These are phyloP conservation scores for Ganoderma lingzhi DNA, from an alignment of 1,284 basidiomycete genomes.

Conservation along the genomic window DNA sequence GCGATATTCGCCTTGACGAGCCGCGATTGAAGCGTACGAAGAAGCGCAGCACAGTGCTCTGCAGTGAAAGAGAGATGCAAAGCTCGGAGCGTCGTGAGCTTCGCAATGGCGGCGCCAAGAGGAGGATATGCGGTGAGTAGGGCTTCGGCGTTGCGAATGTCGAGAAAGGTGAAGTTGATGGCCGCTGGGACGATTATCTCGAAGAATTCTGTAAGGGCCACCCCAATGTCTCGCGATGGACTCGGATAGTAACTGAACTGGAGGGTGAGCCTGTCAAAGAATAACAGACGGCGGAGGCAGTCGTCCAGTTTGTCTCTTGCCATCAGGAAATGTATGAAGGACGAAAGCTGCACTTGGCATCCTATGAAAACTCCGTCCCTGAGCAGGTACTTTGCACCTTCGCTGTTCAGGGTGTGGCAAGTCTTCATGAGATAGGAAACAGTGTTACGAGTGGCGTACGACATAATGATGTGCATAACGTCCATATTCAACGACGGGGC, in stretches of 20 bases:
- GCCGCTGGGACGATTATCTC: neutral
- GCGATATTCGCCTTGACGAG: neutral
- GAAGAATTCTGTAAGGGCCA: neutral
- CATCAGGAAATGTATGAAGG: neutral
- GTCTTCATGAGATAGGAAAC: constrained; percentile 2
- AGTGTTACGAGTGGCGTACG: neutral
- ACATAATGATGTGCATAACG: neutral
- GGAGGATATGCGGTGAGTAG: neutral
- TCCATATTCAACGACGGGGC: neutral
- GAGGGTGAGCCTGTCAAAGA: neutral
- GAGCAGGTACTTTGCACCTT: neutral
- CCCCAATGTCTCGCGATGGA: neutral
- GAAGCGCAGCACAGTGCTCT: neutral
- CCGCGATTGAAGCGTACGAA: neutral
- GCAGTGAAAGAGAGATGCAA: neutral
- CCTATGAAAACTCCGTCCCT: neutral
- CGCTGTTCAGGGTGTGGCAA: neutral
- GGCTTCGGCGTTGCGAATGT: neutral
- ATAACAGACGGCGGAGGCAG: neutral
- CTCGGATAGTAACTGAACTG: neutral
- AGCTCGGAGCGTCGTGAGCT: neutral
- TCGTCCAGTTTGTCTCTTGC: neutral
- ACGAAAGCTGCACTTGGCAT: neutral
- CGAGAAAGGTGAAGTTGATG: neutral
- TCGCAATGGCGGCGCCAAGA: neutral